Conservation (phyloP, 352 stramenopile species). For the Globisporangium radiosum region DNA sequence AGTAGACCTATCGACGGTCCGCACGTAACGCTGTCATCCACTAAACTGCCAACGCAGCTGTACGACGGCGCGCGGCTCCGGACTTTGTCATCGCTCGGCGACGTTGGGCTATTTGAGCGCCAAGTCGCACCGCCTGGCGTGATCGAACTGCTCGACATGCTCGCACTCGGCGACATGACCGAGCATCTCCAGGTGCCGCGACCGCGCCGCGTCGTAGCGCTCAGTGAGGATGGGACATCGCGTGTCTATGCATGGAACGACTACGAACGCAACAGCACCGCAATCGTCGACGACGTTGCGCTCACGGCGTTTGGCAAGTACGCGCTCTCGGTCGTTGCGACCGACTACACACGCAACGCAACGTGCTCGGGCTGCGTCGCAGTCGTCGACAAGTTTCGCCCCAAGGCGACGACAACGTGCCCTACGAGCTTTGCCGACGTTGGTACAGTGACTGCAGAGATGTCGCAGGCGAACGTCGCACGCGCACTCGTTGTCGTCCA, state of each 20-base stretch:
- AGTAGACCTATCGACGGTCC: not conserved
- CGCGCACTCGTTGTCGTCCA: constrained; percentile 17
- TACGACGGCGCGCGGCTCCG: constrained; percentile 11
- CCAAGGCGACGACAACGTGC: constrained; percentile 30
- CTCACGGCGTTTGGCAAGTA: constrained; percentile 58
- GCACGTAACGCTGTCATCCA: not conserved
- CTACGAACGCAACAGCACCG: constrained; percentile 27
- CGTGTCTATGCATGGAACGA: constrained; percentile 28
- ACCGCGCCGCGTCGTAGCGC: constrained; percentile 10
- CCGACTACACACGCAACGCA: constrained; percentile 33
- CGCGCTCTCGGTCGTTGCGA: constrained; percentile 31
- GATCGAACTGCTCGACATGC: constrained; percentile 14
- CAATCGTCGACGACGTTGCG: constrained; percentile 31
- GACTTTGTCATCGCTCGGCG: constrained; percentile 10
- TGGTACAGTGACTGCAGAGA: constrained; percentile 9
- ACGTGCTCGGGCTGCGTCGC: constrained; percentile 47
- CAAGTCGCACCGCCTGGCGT: constrained; percentile 5
- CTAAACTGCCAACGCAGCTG: constrained; percentile 5
- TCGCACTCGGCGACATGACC: constrained; percentile 12
- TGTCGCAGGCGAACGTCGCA: constrained; percentile 26
- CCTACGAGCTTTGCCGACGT: constrained; percentile 12
- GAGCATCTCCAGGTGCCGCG: constrained; percentile 5
- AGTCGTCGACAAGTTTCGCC: constrained; percentile 52
- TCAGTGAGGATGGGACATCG: not conserved
- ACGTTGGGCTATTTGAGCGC: constrained; percentile 11